Percentiles rank a stretch among this genome's conserved stretches.
phyloP scores from a whole-genome alignment of 2,329 filamentous ascomycete genomes.

The Fusarium tjaetaba region DNA sequence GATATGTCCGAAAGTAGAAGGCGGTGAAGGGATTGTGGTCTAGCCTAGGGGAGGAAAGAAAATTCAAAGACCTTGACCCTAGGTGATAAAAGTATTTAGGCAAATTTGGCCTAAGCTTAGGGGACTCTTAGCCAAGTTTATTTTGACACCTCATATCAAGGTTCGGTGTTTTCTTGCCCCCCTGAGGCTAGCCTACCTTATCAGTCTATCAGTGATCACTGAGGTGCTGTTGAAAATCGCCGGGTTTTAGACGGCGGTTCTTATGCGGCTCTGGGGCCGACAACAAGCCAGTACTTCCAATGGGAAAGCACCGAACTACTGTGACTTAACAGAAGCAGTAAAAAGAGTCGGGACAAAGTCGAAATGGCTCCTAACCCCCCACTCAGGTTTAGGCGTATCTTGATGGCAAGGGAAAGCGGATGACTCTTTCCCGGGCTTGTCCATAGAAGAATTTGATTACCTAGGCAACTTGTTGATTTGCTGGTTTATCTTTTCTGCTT shows the following conservation, averaged over 20 bases:
- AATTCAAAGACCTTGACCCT: too few species aligned
- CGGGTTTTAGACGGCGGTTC: background rate
- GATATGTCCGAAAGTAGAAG: conserved; percentile 26
- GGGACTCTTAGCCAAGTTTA: too few species aligned
- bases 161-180: too few species aligned
- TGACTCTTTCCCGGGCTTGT: conserved; percentile 2
- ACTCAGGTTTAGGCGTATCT: conserved; percentile 30
- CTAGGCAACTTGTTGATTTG: background rate
- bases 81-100: too few species aligned
- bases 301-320: background rate
- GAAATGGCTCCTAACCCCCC: conserved; percentile 39
- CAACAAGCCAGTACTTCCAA: conserved; percentile 8
- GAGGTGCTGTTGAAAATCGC: background rate
- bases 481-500: background rate
- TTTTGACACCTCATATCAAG: too few species aligned
- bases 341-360: conserved; percentile 23
- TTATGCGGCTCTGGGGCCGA: conserved; percentile 16
- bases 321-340: conserved; percentile 19
- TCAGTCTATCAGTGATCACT: conserved; percentile 12
- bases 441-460: conserved; percentile 11
- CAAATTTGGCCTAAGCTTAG: too few species aligned
- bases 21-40: conserved; percentile 25
- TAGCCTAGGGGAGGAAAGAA: background rate
- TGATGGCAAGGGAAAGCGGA: conserved; percentile 10
- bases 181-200: background rate